Conservation (phyloP, 1,139 yeast genomes). For the Oligophagozyma castellii region DNA sequence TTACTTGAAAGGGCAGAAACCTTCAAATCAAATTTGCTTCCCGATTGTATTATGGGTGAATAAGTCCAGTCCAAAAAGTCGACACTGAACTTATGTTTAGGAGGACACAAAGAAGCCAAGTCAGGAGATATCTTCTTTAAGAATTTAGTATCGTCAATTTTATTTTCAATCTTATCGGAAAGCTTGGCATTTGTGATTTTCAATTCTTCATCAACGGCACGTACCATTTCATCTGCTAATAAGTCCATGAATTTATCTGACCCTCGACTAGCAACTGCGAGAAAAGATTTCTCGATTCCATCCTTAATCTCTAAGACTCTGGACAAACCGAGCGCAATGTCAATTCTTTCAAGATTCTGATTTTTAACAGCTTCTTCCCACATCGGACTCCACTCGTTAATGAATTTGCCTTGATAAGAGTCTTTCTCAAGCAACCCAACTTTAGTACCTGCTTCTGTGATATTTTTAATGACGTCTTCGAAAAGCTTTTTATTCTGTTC, state of each 20-base stretch:
- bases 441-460: slow-evolving; percentile 32
- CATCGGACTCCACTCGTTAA: slow-evolving; percentile 61
- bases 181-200: slow-evolving; percentile 61
- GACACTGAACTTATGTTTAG: slow-evolving; percentile 51
- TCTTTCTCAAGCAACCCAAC: slow-evolving; percentile 62
- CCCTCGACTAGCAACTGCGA: slow-evolving; percentile 63
- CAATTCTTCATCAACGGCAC: slow-evolving; percentile 74
- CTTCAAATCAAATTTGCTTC: slow-evolving; percentile 70
- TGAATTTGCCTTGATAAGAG: slow-evolving; percentile 66
- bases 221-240: slow-evolving; percentile 81
- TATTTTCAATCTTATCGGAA: slow-evolving; percentile 65
- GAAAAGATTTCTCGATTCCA: slow-evolving; percentile 53
- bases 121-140: slow-evolving; percentile 50
- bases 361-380: slow-evolving; percentile 33
- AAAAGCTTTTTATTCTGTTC: slow-evolving; percentile 62
- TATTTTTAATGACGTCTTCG: slow-evolving; percentile 38
- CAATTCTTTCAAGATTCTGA: slow-evolving; percentile 34
- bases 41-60: slow-evolving; percentile 83
- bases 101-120: slow-evolving; percentile 28
- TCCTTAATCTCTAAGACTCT: slow-evolving; percentile 65
- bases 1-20: slow-evolving; percentile 74
- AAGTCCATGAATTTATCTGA: slow-evolving; percentile 71
- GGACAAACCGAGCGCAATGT: slow-evolving; percentile 42
- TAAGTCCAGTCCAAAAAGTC: slow-evolving; percentile 87
- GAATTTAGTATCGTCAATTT: slow-evolving; percentile 67